These are phyloP conservation scores for Cladophialophora psammophila DNA, from an alignment of 2,329 filamentous ascomycete species.

Conservation along the genomic window DNA sequence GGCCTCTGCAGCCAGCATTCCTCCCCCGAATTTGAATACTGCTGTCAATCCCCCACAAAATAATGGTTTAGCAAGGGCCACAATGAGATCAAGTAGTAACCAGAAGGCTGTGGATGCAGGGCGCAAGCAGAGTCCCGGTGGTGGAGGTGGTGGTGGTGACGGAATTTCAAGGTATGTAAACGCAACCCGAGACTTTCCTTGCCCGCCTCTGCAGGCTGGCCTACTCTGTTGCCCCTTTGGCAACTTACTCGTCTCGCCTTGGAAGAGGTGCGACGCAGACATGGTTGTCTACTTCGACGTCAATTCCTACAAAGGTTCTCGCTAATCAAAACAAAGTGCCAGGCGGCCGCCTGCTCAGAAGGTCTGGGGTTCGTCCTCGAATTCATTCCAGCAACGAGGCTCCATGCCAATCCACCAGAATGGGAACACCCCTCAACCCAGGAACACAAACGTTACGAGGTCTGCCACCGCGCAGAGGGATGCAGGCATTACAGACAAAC, in stretches of 20 bases:
- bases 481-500: slow-evolving; percentile 61
- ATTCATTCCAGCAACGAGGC: slow-evolving; percentile 66
- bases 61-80: slow-evolving; percentile 37
- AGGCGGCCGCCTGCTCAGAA: slow-evolving; percentile 51
- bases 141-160: slow-evolving; percentile 36
- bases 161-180: slow-evolving; percentile 32
- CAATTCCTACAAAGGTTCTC: not conserved
- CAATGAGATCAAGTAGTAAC: slow-evolving; percentile 39
- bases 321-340: slow-evolving; percentile 15
- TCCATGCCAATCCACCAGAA: slow-evolving; percentile 60
- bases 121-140: slow-evolving; percentile 40
- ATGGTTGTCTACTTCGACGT: not conserved
- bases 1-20: slow-evolving; percentile 39
- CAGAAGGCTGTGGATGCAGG: slow-evolving; percentile 37
- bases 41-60: slow-evolving; percentile 30
- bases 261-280: not conserved
- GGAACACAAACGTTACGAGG: slow-evolving; percentile 49
- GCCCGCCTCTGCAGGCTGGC: slow-evolving; percentile 10
- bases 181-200: slow-evolving; percentile 8
- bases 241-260: not conserved
- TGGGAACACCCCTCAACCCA: slow-evolving; percentile 58
- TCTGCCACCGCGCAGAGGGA: slow-evolving; percentile 51
- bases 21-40: slow-evolving; percentile 25
- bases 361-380: slow-evolving; percentile 67
- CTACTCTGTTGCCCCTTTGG: not conserved